Evolutionary conservation across 148 eudicot genomes (phyloP).

Genomic region (Cornus controversa): DNA sequence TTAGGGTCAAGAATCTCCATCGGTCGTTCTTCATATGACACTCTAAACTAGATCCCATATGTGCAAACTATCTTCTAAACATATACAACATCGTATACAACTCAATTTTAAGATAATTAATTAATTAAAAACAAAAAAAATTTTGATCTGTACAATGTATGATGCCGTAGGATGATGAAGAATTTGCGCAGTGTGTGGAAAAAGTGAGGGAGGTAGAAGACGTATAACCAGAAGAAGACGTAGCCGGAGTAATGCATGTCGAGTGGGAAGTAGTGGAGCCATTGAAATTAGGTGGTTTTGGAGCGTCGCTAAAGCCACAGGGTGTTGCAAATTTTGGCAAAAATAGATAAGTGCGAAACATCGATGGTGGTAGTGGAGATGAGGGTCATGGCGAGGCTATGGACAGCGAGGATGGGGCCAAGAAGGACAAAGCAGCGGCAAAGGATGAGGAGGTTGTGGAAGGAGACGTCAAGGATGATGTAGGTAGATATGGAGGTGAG

Average conservation of each 20-base stretch:
- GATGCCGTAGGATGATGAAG: constrained; percentile 27
- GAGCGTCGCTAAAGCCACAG: constrained; percentile 48
- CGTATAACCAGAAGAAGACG: constrained; percentile 58
- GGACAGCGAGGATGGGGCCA: constrained; percentile 37
- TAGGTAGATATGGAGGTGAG: constrained; percentile 15
- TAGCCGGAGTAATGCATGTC: constrained; percentile 56
- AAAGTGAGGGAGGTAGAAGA: constrained; percentile 44
- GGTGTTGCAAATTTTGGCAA: constrained; percentile 35
- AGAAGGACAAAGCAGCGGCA: constrained; percentile 21
- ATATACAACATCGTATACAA: too few species aligned
- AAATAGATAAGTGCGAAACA: constrained; percentile 39
- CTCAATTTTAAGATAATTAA: too few species aligned
- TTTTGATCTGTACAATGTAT: too few species aligned
- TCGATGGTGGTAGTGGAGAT: constrained; percentile 32
- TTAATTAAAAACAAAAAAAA: too few species aligned
- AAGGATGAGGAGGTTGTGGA: constrained; percentile 23
- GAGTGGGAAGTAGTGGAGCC: constrained; percentile 57
- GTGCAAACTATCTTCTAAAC: too few species aligned
- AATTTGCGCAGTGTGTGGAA: constrained; percentile 40
- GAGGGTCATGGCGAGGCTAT: constrained; percentile 38
- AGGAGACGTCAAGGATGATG: constrained; percentile 18
- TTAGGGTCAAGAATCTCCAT: too few species aligned
- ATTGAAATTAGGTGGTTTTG: constrained; percentile 38
- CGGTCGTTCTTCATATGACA: too few species aligned
- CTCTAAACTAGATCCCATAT: too few species aligned